Percentiles rank a stretch among this genome's conserved stretches.
Evolutionary conservation across 2,329 filamentous ascomycete species (phyloP).

Genomic region (Fusarium domesticum): DNA sequence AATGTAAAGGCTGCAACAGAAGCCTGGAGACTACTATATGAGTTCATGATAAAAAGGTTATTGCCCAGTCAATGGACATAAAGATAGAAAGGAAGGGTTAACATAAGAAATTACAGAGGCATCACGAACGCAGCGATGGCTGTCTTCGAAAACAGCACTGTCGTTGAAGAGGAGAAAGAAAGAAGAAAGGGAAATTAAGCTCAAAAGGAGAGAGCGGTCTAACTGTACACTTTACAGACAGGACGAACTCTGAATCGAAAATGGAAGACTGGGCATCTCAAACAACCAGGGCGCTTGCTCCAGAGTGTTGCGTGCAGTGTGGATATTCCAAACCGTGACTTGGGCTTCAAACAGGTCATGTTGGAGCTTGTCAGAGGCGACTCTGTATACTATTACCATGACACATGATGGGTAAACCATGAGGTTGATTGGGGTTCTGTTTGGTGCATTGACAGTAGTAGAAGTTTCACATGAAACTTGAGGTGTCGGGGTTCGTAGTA

Average conservation of each 20-base stretch:
- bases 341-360: constrained; percentile 28
- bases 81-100: constrained; percentile 31
- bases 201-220: constrained; percentile 8
- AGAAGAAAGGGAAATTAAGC: constrained; percentile 19
- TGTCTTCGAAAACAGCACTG: constrained; percentile 9
- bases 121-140: neutral
- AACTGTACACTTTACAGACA: constrained; percentile 6
- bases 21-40: constrained; percentile 43
- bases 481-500: constrained; percentile 38
- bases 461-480: constrained; percentile 47
- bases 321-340: constrained; percentile 21
- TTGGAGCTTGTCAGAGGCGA: constrained; percentile 22
- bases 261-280: constrained; percentile 1
- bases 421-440: constrained; percentile 16
- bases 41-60: constrained; percentile 42
- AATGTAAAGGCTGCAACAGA: constrained; percentile 54
- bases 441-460: constrained; percentile 18
- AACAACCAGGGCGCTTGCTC: neutral
- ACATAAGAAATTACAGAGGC: neutral
- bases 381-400: constrained; percentile 11
- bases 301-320: neutral
- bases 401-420: constrained; percentile 23
- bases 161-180: constrained; percentile 8
- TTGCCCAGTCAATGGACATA: constrained; percentile 27
- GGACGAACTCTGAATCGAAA: neutral